phyloP scores from a whole-genome alignment of 345 rosid genomes.

The Erodium maritimum region DNA sequence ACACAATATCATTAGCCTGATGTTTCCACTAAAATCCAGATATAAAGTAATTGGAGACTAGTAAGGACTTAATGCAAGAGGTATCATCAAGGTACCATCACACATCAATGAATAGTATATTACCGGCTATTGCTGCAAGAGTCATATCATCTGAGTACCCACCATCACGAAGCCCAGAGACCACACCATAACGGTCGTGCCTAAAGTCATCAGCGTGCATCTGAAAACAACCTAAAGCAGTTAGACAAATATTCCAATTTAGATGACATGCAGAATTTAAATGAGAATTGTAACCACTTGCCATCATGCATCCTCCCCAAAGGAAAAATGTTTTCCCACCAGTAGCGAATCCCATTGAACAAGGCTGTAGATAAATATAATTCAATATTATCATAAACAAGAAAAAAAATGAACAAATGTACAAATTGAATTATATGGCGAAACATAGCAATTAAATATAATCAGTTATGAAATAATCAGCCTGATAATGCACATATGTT shows the following conservation, averaged over 20 bases:
- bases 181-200: slow-evolving; percentile 74
- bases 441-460: no score
- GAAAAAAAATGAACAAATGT: background rate
- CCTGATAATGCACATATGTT: background rate
- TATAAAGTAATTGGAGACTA: background rate
- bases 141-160: slow-evolving; percentile 99
- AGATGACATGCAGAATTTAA: slow-evolving; percentile 9
- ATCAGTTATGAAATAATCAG: no score
- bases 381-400: slow-evolving; percentile 7
- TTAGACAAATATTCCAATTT: slow-evolving; percentile 16
- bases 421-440: background rate
- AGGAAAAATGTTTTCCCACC: slow-evolving; percentile 95
- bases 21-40: background rate
- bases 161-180: slow-evolving; percentile 87
- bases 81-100: no score
- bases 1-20: background rate
- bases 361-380: slow-evolving; percentile 55
- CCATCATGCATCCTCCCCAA: slow-evolving; percentile 99
- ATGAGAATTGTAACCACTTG: slow-evolving; percentile 16
- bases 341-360: slow-evolving; percentile 99
- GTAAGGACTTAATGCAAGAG: no score
- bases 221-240: slow-evolving; percentile 33
- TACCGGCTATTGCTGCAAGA: slow-evolving; percentile 94
- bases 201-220: slow-evolving; percentile 99
- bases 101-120: background rate